A percentile compares a stretch with the other conserved stretches of the same genome.
These are phyloP conservation scores for Starmerella vaccinii DNA, from an alignment of 805 yeast genomes.

Conservation along the genomic window DNA sequence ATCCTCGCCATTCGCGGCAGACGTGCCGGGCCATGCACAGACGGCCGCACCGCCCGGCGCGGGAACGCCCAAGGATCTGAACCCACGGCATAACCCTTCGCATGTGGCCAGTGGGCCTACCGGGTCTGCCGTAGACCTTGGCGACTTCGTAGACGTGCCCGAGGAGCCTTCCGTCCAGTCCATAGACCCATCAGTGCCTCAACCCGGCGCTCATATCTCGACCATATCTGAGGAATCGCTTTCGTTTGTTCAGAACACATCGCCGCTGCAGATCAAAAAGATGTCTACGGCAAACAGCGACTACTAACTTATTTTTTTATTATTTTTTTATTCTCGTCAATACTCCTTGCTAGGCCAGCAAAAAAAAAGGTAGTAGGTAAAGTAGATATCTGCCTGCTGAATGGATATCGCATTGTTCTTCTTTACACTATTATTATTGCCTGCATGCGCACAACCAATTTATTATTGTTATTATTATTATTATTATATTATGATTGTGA, in stretches of 20 bases:
- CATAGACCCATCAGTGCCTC: neutral
- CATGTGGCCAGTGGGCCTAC: neutral
- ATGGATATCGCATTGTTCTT: too few relatives aligned
- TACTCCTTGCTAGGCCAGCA: too few relatives aligned
- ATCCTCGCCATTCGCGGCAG: neutral
- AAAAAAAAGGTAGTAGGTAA: too few relatives aligned
- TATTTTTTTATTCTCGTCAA: neutral
- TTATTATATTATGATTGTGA: neutral
- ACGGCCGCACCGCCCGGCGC: constrained; percentile 1
- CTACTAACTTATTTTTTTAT: neutral
- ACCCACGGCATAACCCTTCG: neutral
- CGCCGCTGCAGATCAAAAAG: constrained; percentile 2
- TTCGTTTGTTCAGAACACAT: constrained; percentile 4
- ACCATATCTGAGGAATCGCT: constrained; percentile 5
- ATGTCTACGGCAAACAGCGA: neutral
- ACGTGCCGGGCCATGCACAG: neutral
- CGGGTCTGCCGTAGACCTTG: neutral
- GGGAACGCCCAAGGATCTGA: neutral
- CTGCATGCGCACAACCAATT: neutral
- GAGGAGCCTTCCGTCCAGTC: neutral
- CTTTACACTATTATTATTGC: too few relatives aligned
- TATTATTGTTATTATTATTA: neutral
- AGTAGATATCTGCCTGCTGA: too few relatives aligned
- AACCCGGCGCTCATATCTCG: neutral
- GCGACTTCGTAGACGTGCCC: constrained; percentile 1